Base-by-base conservation (phyloP, 164 flowering plant species). In the Annona cherimola region DNA sequence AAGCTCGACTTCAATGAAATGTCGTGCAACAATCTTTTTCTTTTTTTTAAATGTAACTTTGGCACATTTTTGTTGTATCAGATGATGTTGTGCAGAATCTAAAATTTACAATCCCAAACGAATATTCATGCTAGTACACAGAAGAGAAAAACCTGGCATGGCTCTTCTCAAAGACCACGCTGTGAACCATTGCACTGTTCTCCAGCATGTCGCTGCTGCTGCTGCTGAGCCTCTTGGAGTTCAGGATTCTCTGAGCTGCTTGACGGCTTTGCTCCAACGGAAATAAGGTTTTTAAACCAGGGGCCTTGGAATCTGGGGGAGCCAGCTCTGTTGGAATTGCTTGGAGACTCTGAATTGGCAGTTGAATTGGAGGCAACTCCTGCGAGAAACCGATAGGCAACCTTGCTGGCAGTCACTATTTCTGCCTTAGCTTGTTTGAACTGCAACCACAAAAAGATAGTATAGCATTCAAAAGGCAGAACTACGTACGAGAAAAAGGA, bases 331-430 rank as follows among this genome's bases (percentile, higher is more conserved):
- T 75, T 83, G 42, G 90, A 76, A 76, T 76, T 84, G 71, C 81
- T 72, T n/a, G 86, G 77, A 16, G 91, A 78, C 16, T 87, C 91
- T 3, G 89, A 77, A 46, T 77, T 66, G n/a, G 54, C 67, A 19
- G 67, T 42, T 11, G 77, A 67, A 66, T 83, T 87, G 63, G 89
- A 71, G 42, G 85, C 61, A 40, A 74, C 63, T 26, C 72, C 72
- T n/a, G 70, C n/a, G 12, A 92, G 82, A 69, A 92, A 92, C n/a
- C 88, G 85, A 74, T 88, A 90, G 16, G 98, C 97, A 68, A 88
- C 95, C 81, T 86, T 94, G 81, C 98, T 91, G n/a, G 98, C 97
- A 60, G 94, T 71, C 55, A 91, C 90, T 44, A 94, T 86, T 87
- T 91, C 97, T 61, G 93, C 85, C 85, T 91, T 94, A 39, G 98